Conservation (phyloP, 2,329 filamentous ascomycete species). For the Massarina eburnea region DNA sequence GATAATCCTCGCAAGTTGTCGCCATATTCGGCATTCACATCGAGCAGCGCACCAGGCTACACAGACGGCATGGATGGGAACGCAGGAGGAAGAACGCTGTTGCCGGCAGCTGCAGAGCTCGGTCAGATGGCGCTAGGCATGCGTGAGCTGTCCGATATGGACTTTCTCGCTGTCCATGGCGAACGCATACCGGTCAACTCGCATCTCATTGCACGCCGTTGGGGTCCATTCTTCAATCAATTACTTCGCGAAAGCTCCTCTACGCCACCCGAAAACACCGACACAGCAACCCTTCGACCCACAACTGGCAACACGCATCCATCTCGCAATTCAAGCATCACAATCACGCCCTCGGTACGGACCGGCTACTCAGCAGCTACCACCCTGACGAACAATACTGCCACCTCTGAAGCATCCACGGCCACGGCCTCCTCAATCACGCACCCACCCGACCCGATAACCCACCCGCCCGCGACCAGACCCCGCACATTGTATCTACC, state of each 20-base stretch:
- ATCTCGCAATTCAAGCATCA: constrained; percentile 77
- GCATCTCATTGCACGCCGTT: constrained; percentile 79
- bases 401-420: constrained; percentile 38
- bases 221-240: constrained; percentile 96
- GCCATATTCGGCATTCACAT: constrained; percentile 81
- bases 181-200: constrained; percentile 95
- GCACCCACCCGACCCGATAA: constrained; percentile 56
- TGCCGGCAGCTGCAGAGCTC: constrained; percentile 78
- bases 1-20: constrained; percentile 83
- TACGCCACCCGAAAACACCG: constrained; percentile 65
- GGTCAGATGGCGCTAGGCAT: constrained; percentile 77
- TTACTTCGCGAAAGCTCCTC: constrained; percentile 76
- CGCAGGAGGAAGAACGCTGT: constrained; percentile 75
- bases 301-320: constrained; percentile 51
- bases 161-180: constrained; percentile 86
- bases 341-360: constrained; percentile 72
- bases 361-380: constrained; percentile 50
- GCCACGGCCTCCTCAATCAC: constrained; percentile 48
- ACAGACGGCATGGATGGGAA: constrained; percentile 57
- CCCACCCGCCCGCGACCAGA: constrained; percentile 62
- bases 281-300: constrained; percentile 74
- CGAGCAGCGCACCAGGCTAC: constrained; percentile 71
- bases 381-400: constrained; percentile 45
- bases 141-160: constrained; percentile 94
- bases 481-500: constrained; percentile 90